Conservation (phyloP, 2,329 filamentous ascomycete genomes). For the Cadophora malorum region DNA sequence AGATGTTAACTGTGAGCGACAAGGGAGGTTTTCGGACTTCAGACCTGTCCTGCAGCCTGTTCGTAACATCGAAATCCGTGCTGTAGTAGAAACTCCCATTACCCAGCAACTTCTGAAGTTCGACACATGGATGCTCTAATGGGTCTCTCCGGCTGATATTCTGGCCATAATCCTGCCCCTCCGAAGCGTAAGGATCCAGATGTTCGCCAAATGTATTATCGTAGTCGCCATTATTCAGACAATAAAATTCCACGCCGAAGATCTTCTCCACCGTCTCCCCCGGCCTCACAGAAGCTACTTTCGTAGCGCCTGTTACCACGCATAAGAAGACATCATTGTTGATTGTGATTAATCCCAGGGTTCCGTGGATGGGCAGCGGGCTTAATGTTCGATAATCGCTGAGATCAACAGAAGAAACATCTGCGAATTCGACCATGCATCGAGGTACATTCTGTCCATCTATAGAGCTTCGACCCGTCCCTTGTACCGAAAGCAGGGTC, state of each 20-base stretch:
- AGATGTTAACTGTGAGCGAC: slow-evolving; percentile 26
- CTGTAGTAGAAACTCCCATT: slow-evolving; percentile 98
- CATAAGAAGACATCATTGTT: slow-evolving; percentile 88
- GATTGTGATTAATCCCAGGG: slow-evolving; percentile 84
- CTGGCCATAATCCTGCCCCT: slow-evolving; percentile 52
- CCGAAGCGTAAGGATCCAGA: slow-evolving; percentile 42
- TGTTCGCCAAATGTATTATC: slow-evolving; percentile 73
- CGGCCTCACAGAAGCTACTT: slow-evolving; percentile 82
- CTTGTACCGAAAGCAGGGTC: slow-evolving; percentile 60
- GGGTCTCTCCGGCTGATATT: slow-evolving; percentile 70
- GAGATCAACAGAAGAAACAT: slow-evolving; percentile 68
- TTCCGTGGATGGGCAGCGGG: slow-evolving; percentile 79
- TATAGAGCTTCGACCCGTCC: slow-evolving; percentile 49
- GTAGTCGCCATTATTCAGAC: slow-evolving; percentile 84
- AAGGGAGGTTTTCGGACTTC: slow-evolving; percentile 27
- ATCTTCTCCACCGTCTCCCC: slow-evolving; percentile 92
- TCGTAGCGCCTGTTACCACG: slow-evolving; percentile 79
- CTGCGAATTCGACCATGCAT: slow-evolving; percentile 89
- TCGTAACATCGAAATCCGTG: slow-evolving; percentile 96
- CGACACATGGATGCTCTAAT: slow-evolving; percentile 85
- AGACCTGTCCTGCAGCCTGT: slow-evolving; percentile 86
- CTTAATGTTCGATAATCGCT: slow-evolving; percentile 79
- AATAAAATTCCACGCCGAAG: slow-evolving; percentile 87
- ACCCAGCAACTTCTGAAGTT: slow-evolving; percentile 88
- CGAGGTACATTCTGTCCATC: slow-evolving; percentile 38